These are phyloP conservation scores for Paraphaeosphaeria sporulosa DNA, from an alignment of 2,329 filamentous ascomycete species.

Conservation along the genomic window DNA sequence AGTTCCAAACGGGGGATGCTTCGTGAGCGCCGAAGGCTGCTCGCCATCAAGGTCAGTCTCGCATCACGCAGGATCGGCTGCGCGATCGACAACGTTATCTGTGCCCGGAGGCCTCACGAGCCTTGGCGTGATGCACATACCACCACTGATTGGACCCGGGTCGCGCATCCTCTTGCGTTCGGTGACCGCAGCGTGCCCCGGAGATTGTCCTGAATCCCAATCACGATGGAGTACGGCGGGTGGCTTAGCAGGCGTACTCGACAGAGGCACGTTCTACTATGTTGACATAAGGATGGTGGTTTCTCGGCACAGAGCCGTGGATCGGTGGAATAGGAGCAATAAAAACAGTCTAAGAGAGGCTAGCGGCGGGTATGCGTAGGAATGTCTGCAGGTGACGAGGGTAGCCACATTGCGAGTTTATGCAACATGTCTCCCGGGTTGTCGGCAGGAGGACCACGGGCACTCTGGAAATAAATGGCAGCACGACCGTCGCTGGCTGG, in stretches of 20 bases:
- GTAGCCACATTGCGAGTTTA: slow-evolving; percentile 8
- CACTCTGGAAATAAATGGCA: neutral
- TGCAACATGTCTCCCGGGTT: slow-evolving; percentile 10
- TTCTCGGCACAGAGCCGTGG: neutral
- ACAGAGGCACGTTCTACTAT: neutral
- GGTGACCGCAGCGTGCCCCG: slow-evolving; percentile 10
- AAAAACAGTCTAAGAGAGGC: neutral
- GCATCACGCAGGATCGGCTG: slow-evolving; percentile 5
- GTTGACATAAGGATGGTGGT: neutral
- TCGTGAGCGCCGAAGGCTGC: slow-evolving; percentile 1
- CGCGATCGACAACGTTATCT: slow-evolving; percentile 8
- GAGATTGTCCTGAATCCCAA: slow-evolving; percentile 12
- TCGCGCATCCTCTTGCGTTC: slow-evolving; percentile 8
- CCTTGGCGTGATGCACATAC: slow-evolving; percentile 16
- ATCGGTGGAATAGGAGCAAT: slow-evolving; percentile 4
- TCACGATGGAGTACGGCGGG: slow-evolving; percentile 1
- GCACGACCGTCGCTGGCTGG: slow-evolving; percentile 7
- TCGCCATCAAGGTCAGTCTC: slow-evolving; percentile 3
- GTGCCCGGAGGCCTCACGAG: slow-evolving; percentile 11
- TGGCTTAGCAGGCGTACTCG: slow-evolving; percentile 3
- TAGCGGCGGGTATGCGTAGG: slow-evolving; percentile 12
- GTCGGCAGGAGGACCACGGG: neutral
- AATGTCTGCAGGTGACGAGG: neutral
- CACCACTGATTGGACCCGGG: slow-evolving; percentile 10
- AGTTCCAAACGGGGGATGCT: neutral